Percentiles rank a stretch among this genome's conserved stretches.
Conservation (phyloP, 352 stramenopile species). For the Globisporangium barbulae region DNA sequence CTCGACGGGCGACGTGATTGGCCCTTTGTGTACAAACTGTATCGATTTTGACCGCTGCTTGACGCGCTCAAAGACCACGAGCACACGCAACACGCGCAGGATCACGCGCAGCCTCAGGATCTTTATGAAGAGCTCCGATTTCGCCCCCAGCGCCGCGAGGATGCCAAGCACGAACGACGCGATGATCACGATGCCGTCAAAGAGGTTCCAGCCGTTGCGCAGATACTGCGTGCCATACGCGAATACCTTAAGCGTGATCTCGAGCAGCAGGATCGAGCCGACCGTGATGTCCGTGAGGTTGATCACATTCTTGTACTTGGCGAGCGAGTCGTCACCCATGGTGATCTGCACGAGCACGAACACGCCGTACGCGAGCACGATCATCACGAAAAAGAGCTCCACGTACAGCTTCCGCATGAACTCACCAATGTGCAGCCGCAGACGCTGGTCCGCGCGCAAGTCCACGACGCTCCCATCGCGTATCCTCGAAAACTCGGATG, state of each 20-base stretch:
- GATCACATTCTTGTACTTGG: constrained; percentile 59
- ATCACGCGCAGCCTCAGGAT: constrained; percentile 73
- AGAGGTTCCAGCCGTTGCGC: constrained; percentile 65
- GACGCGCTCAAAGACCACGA: constrained; percentile 86
- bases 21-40: constrained; percentile 67
- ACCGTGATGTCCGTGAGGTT: constrained; percentile 83
- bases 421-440: constrained; percentile 57
- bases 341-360: constrained; percentile 85
- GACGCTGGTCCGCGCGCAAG: constrained; percentile 34
- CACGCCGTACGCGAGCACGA: constrained; percentile 79
- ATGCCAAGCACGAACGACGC: constrained; percentile 74
- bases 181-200: constrained; percentile 80
- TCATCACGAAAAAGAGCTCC: constrained; percentile 87
- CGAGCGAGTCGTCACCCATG: constrained; percentile 52
- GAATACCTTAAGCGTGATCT: constrained; percentile 80
- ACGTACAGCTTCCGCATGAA: constrained; percentile 85
- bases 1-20: constrained; percentile 77
- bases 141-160: constrained; percentile 51
- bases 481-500: constrained; percentile 30
- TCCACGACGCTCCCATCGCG: constrained; percentile 30
- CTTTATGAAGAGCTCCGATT: constrained; percentile 60
- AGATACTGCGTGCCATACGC: constrained; percentile 71
- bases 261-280: constrained; percentile 75
- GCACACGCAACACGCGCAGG: constrained; percentile 71
- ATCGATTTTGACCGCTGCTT: constrained; percentile 76